Conservation (phyloP, 2,329 filamentous ascomycete species). For the Rugonectria rugulosa region DNA sequence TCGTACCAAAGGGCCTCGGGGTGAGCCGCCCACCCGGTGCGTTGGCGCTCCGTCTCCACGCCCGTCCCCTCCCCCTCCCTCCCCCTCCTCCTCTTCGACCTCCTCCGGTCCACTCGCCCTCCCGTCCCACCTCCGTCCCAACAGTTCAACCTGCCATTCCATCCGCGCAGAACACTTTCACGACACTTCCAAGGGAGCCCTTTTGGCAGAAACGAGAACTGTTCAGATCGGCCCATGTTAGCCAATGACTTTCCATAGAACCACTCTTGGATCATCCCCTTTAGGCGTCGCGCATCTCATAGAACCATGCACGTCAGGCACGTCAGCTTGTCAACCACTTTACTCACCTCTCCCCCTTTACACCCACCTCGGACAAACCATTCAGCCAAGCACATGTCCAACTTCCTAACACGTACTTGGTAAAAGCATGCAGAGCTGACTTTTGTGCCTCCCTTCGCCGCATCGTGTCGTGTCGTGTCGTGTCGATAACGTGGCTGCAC, state of each 20-base stretch:
- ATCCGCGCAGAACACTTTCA: no score
- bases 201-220: no score
- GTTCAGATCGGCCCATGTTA: slow-evolving; percentile 20
- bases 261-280: slow-evolving; percentile 24
- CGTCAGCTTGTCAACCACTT: no score
- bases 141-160: slow-evolving; percentile 28
- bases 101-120: slow-evolving; percentile 16
- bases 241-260: slow-evolving; percentile 13
- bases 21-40: slow-evolving; percentile 32
- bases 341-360: neutral
- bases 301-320: slow-evolving; percentile 40
- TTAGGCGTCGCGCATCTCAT: slow-evolving; percentile 27
- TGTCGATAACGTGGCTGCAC: slow-evolving; percentile 23
- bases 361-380: no score
- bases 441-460: neutral
- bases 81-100: no score
- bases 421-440: no score
- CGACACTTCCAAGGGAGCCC: no score
- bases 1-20: slow-evolving; percentile 26
- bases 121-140: slow-evolving; percentile 30
- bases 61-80: neutral
- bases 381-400: neutral
- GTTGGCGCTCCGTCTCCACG: slow-evolving; percentile 35
- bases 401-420: neutral
- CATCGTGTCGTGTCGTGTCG: slow-evolving; percentile 7